Percentiles rank a stretch among this genome's conserved stretches.
These are phyloP conservation scores for Ustilago loliicola DNA, from an alignment of 1,284 basidiomycete species.

Conservation along the genomic window DNA sequence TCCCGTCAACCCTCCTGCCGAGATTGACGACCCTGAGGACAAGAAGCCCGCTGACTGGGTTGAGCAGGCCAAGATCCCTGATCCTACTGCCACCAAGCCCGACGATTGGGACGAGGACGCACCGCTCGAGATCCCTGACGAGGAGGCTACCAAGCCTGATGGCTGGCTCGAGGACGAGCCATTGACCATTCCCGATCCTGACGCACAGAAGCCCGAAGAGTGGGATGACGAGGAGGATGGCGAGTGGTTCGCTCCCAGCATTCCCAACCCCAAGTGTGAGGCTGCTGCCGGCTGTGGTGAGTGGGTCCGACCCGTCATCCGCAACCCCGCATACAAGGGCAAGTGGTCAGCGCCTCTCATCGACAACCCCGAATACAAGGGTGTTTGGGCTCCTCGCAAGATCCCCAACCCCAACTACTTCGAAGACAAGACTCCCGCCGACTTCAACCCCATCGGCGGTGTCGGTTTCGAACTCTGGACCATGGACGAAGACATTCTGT, in stretches of 20 bases:
- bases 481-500: conserved; percentile 69
- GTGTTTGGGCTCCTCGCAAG: conserved; percentile 64
- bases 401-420: conserved; percentile 86
- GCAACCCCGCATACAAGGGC: conserved; percentile 98
- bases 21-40: conserved; percentile 94
- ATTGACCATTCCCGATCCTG: conserved; percentile 86
- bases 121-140: conserved; percentile 78
- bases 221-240: conserved; percentile 99
- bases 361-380: conserved; percentile 71
- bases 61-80: conserved; percentile 85
- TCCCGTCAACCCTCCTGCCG: conserved; percentile 90
- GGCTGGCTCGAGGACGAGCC: conserved; percentile 96
- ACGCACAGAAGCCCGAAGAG: conserved; percentile 96
- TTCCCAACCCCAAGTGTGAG: conserved; percentile 82
- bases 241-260: conserved; percentile 92
- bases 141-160: conserved; percentile 88
- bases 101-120: conserved; percentile 69
- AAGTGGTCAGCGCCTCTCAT: conserved; percentile 93
- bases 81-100: conserved; percentile 81
- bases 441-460: conserved; percentile 74
- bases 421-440: conserved; percentile 87
- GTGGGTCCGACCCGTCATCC: conserved; percentile 89
- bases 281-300: conserved; percentile 92
- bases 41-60: conserved; percentile 94
- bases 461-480: conserved; percentile 70